Base-by-base conservation (phyloP, 352 stramenopile genomes). In the Pythium vanterpoolii region DNA sequence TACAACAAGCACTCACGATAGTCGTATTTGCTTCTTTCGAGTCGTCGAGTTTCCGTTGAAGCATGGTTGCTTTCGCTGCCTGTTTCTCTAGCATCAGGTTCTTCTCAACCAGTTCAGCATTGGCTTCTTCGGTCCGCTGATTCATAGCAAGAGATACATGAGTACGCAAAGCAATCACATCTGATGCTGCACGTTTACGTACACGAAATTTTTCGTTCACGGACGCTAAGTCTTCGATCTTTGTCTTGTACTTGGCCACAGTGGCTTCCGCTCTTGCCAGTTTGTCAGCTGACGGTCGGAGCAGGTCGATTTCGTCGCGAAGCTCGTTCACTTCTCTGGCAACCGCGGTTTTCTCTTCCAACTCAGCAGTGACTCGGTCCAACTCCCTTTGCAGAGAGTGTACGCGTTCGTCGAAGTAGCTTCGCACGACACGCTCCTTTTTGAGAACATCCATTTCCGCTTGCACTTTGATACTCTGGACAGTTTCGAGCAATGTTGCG, bases 301-400 rank as follows among this genome's bases (percentile, higher is more conserved):
- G 62, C 5, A 93, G 38, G 65, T 93, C 83, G 3, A 90, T 63
- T 64, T 91, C 83, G 43, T 93, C 83, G 7, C 69, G 71, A 10
- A 90, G 53, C 14, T 44, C 64, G 5, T 58, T 50, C 0, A 83
- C 72, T 60, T 83, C 65, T 8, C 45, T 78, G 1, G 73, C 73
- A 27, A 85, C 26, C 4, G 21, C 51, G 5, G 43, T 24, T 38
- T 87, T 79, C 0, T 68, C 57, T 1, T 75, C 61, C 1, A 86
- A 46, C 18, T 86, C 72, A 13, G 39, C 5, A 6, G 63, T 64
- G 0, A 71, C 52, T n/a, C 44, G 31, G 24, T 76, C 63, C 1
- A 91, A 43, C 1, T 87, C 66, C 27, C 40, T 49, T 40, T 90
- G 80, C 26, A 90, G 58, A 2, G 50, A 19, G 16, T 76, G 59